A percentile compares a stretch with the other conserved stretches of the same genome.
Conservation (phyloP, 768 basidiomycete species). For the Lentinula lateritia region DNA sequence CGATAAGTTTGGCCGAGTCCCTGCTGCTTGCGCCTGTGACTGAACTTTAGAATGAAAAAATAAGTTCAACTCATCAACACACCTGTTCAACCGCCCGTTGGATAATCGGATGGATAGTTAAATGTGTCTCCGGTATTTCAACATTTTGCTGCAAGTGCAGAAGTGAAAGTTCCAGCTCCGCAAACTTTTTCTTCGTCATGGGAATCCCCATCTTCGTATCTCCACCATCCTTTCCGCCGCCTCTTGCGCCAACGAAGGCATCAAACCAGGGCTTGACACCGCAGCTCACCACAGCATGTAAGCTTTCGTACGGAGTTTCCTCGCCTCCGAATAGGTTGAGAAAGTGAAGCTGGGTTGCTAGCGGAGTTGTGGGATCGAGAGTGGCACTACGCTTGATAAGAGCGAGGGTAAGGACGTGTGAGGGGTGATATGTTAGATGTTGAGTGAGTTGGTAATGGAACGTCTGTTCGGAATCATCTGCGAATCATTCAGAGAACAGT, state of each 20-base stretch:
- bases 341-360: slow-evolving; percentile 85
- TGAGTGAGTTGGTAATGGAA: slow-evolving; percentile 66
- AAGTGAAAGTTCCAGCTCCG: slow-evolving; percentile 90
- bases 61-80: neutral
- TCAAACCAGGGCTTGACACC: slow-evolving; percentile 99
- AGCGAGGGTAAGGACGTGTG: slow-evolving; percentile 81
- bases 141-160: slow-evolving; percentile 98
- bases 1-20: slow-evolving; percentile 66
- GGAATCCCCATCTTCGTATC: slow-evolving; percentile 94
- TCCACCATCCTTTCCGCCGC: slow-evolving; percentile 60
- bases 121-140: slow-evolving; percentile 95
- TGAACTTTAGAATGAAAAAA: neutral
- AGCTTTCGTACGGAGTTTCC: slow-evolving; percentile 89
- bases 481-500: neutral
- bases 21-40: slow-evolving; percentile 40
- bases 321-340: slow-evolving; percentile 88
- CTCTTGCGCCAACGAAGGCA: slow-evolving; percentile 87
- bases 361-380: slow-evolving; percentile 73
- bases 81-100: slow-evolving; percentile 79
- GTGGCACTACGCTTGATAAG: slow-evolving; percentile 89
- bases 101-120: slow-evolving; percentile 87
- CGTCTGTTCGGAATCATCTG: slow-evolving; percentile 63
- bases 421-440: slow-evolving; percentile 73
- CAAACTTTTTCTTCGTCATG: slow-evolving; percentile 99
- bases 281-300: slow-evolving; percentile 91